Base-by-base conservation (phyloP, 768 basidiomycete genomes). In the Cystofilobasidium ferigula region DNA sequence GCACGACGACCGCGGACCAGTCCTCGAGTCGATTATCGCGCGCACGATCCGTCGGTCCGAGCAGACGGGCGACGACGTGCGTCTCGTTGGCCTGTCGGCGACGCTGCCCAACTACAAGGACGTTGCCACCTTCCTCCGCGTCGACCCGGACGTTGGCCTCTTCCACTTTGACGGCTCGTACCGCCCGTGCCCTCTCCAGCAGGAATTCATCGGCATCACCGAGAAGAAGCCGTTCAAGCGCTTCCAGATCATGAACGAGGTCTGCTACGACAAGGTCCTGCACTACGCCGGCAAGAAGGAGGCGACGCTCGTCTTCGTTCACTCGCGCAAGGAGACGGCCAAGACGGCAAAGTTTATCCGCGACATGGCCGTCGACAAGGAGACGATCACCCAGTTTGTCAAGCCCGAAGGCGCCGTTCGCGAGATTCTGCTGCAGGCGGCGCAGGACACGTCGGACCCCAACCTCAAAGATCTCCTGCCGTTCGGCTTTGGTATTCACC, bases 171-270 rank as follows among this genome's bases (percentile, higher is more conserved):
- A 99, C 71, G 86, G 91, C 0, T 84, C 89, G 0, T 94, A 89
- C 73, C 83, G 95, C 45, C 94, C 94, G 24, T 97, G 95, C 73
- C 88, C 86, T 3, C 85, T 99, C 24, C 89, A 93, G 73, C 93
- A 97, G 72, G 89, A 95, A 73, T 97, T 98, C 77, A 85, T 98
- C 67, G 95, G 95, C 47, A 85, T 99, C 65, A 97, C 94, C 0
- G 95, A 98, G 80, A 98, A 97, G 82, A 98, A 95, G 76, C 95
- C 95, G 0, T 97, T 98, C 81, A 97, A 94, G 76, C 85, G 95
- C 8, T 91, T 93, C 73, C 94, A 97, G 75, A 85, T 97, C 69
- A 94, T 89, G 82, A 99, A 99, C 76, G 93, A 98, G 74, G 92
- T 98, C 26, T 94, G 93, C 77, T 99, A 99, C 79, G 94, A 98